These are phyloP conservation scores for Areca catechu DNA, from an alignment of 176 grass and related monocot genomes.

Conservation along the genomic window DNA sequence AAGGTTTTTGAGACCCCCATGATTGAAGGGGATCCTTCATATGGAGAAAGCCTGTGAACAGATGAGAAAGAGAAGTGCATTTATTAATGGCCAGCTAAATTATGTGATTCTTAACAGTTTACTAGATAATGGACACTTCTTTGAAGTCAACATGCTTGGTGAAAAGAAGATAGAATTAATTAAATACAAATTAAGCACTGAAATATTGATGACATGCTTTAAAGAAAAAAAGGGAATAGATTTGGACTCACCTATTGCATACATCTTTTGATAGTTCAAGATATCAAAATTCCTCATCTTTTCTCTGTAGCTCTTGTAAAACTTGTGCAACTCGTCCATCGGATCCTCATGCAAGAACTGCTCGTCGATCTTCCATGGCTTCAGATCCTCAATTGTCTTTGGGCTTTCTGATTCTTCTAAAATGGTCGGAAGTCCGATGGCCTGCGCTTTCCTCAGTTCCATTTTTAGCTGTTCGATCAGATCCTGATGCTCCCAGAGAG, in stretches of 20 bases:
- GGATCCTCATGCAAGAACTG: slow-evolving; percentile 79
- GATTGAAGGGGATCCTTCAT: slow-evolving; percentile 57
- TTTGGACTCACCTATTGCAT: slow-evolving; percentile 69
- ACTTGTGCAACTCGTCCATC: slow-evolving; percentile 84
- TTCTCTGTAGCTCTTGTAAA: slow-evolving; percentile 85
- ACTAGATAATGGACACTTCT: too few relatives aligned
- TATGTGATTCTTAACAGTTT: too few relatives aligned
- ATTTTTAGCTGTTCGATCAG: slow-evolving; percentile 88
- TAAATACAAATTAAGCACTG: neutral
- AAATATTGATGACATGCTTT: slow-evolving; percentile 3
- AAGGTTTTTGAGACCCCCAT: slow-evolving; percentile 33
- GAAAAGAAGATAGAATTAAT: too few relatives aligned
- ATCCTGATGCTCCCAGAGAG: slow-evolving; percentile 93
- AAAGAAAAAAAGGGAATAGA: neutral
- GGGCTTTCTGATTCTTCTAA: slow-evolving; percentile 74
- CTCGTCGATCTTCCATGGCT: slow-evolving; percentile 73
- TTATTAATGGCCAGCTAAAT: too few relatives aligned
- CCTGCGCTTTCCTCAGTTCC: slow-evolving; percentile 77
- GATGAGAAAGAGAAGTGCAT: neutral
- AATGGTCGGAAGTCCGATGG: slow-evolving; percentile 62
- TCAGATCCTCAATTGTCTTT: slow-evolving; percentile 70
- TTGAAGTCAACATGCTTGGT: too few relatives aligned
- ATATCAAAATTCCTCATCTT: slow-evolving; percentile 98
- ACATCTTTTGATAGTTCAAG: slow-evolving; percentile 83
- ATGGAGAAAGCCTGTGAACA: slow-evolving; percentile 64